Evolutionary conservation across 1,284 basidiomycete species (phyloP).

Genomic region (Rhodotorula glutinis): DNA sequence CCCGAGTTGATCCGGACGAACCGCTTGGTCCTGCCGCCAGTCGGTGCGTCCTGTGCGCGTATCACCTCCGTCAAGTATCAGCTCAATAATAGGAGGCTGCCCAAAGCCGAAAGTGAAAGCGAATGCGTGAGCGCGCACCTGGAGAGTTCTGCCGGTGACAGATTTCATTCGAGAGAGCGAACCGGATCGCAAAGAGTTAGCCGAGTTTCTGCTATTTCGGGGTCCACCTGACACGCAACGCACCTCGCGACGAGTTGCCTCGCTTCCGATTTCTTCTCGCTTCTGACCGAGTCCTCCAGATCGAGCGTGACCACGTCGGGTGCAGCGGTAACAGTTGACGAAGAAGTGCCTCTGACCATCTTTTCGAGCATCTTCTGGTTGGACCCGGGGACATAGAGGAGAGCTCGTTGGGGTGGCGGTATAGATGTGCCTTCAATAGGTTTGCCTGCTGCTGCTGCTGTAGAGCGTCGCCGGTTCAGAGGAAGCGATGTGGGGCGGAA

Average conservation of each 20-base stretch:
- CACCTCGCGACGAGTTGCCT: slow-evolving; percentile 19
- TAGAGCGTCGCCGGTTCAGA: background rate
- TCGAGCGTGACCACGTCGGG: slow-evolving; percentile 32
- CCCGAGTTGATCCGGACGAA: slow-evolving; percentile 69
- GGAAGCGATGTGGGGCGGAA: background rate
- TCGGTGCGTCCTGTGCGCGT: background rate
- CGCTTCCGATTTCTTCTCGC: slow-evolving; percentile 35
- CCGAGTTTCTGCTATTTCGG: too few species aligned
- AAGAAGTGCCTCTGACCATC: background rate
- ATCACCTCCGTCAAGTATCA: background rate
- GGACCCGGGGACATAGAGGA: slow-evolving; percentile 35
- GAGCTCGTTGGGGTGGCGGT: slow-evolving; percentile 9
- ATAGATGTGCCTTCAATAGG: too few species aligned
- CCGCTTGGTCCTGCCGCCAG: slow-evolving; percentile 8
- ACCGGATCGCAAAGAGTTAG: too few species aligned
- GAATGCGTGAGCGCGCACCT: too few species aligned
- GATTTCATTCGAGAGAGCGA: too few species aligned
- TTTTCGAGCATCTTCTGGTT: slow-evolving; percentile 16
- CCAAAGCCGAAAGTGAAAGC: too few species aligned
- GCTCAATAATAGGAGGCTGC: too few species aligned
- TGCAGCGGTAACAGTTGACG: background rate
- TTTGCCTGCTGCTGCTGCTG: background rate
- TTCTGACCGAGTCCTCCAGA: slow-evolving; percentile 38
- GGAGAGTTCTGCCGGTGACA: too few species aligned
- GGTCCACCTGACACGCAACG: too few species aligned